Percentiles rank a stretch among this genome's conserved stretches.
These are phyloP conservation scores for Amanita brunnescens DNA, from an alignment of 768 basidiomycete genomes.

Conservation along the genomic window DNA sequence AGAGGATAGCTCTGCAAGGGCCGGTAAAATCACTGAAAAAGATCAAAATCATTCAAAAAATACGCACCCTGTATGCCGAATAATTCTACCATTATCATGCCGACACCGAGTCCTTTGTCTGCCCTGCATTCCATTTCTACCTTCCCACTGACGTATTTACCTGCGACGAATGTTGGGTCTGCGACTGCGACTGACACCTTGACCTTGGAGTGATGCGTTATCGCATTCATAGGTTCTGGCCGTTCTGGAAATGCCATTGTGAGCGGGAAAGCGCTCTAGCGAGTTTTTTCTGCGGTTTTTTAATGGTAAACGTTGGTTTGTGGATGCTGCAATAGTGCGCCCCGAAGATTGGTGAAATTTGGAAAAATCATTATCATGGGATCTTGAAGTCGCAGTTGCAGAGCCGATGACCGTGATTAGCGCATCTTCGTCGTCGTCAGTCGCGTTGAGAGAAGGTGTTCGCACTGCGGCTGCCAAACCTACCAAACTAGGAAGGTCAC, in stretches of 20 bases:
- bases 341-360: not conserved
- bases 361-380: not conserved
- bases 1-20: constrained; percentile 54
- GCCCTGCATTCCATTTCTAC: constrained; percentile 75
- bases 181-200: constrained; percentile 55
- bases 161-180: constrained; percentile 57
- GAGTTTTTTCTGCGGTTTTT: not conserved
- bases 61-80: constrained; percentile 59
- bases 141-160: constrained; percentile 59
- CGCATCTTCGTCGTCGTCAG: constrained; percentile 2
- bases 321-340: constrained; percentile 6
- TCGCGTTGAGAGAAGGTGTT: not conserved
- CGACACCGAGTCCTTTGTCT: constrained; percentile 66
- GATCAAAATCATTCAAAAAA: not conserved
- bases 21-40: constrained; percentile 8
- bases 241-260: constrained; percentile 5
- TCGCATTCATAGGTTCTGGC: constrained; percentile 69
- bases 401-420: not conserved
- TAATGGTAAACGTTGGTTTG: not conserved
- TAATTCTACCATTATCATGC: constrained; percentile 70
- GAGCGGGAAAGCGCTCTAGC: not conserved
- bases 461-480: not conserved
- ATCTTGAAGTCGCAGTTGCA: not conserved
- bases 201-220: constrained; percentile 72
- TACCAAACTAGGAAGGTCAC: constrained; percentile 2